Evolutionary conservation across 2,329 filamentous ascomycete genomes (phyloP), one percentile per base, ranked within the genome.

Genomic region (Colletotrichum shisoi): DNA sequence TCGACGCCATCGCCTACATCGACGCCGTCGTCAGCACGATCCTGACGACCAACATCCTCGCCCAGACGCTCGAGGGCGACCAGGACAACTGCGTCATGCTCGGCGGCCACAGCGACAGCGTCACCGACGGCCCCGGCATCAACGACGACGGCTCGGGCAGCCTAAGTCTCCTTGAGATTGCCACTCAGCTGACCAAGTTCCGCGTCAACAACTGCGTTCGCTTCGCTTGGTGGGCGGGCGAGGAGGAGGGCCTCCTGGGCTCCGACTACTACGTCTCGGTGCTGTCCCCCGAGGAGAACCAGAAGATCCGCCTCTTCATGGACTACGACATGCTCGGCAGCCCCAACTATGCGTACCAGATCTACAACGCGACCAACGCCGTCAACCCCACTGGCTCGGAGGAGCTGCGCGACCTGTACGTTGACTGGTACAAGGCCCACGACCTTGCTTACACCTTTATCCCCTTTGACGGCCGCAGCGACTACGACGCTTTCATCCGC

Each of bases 401-500:
- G 69, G 84, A 92, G 74, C 82, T 92, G 63, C 85, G 89, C 66
- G 79, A 89, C 67, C 79, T 92, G 42, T 93, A 92, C 75, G 80
- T 88, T 21, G 81, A 88, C 56, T 93, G 86, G 83, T 93, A 90
- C 79, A 77, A 82, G 68, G 77, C 80, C 2, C 82, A 88, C 24
- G 88, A 83, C 1, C 81, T 88, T 63, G 88, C 88, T 76, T 89
- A 88, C 74, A 90, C 87, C 0, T 87, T 90, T 65, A 91, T 91
- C 34, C 85, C 87, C 2, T 94, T 95, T 71, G 89, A 93, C 72
- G 91, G 91, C 7, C 88, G 91, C 66, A 92, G 89, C 70, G 92
- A 95, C 77, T 94, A 94, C 72, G 90, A 89, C 57, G 89, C 87
- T 1, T 94, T 94, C 80, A 89, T 93, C 72, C 83, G 86, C 42